Conservation (phyloP, 805 yeast species). For the Cyberlindnera galapagoensis region DNA sequence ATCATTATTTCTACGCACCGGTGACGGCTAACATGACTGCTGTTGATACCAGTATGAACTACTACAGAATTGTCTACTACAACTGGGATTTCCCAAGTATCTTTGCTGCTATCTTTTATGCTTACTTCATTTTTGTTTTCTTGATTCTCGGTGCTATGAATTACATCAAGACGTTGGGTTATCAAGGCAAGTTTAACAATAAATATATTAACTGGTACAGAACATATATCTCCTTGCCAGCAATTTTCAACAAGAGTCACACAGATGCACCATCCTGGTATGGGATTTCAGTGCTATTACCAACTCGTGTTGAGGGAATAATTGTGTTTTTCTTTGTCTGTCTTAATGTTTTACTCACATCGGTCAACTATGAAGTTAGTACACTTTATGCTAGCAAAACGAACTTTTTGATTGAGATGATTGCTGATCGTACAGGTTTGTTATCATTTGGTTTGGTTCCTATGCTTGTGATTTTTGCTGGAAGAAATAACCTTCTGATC, state of each 20-base stretch:
- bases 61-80: constrained; percentile 7
- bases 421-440: constrained; percentile 21
- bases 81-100: constrained; percentile 16
- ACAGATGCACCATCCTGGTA: constrained; percentile 5
- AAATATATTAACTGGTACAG: constrained; percentile 15
- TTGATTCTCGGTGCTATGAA: constrained; percentile 29
- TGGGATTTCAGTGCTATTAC: constrained; percentile 13
- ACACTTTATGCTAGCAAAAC: not conserved
- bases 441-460: constrained; percentile 40
- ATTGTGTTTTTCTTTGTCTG: constrained; percentile 30
- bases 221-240: constrained; percentile 18
- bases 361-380: constrained; percentile 9
- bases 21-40: constrained; percentile 3
- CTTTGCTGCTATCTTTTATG: constrained; percentile 27
- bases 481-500: constrained; percentile 62
- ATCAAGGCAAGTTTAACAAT: constrained; percentile 10
- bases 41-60: not conserved
- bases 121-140: constrained; percentile 35
- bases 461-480: constrained; percentile 52
- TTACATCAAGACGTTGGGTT: constrained; percentile 22
- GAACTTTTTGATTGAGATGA: not conserved
- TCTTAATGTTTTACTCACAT: constrained; percentile 11
- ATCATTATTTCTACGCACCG: constrained; percentile 9
- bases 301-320: constrained; percentile 23
- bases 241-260: constrained; percentile 16